Evolutionary conservation across 2,329 filamentous ascomycete genomes (phyloP), one percentile per base, ranked within the genome.

Genomic region (Colletotrichum noveboracense): DNA sequence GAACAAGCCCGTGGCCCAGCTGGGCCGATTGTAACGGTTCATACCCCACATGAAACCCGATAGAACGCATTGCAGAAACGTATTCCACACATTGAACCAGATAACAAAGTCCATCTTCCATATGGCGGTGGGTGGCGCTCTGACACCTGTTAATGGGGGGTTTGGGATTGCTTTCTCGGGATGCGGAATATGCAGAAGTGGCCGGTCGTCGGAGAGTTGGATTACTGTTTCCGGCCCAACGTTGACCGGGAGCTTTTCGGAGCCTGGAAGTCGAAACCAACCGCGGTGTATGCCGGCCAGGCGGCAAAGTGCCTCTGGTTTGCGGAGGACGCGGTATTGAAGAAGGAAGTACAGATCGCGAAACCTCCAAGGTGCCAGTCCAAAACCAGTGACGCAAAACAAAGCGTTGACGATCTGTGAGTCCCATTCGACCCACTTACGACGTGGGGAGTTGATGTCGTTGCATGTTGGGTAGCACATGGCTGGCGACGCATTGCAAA

Each of bases 381-480:
- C 95, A 78, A 97, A 96, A 2, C 93, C 95, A 2, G 95, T 96
- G 8, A 97, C 93, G 84, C 95, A 97, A 88, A 98, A 98, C 2
- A 98, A 90, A 0, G 90, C 94, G 80, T 96, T 97, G 26, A 96
- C 86, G 74, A 98, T 94, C 82, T 98, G 95, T 2, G 93, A 94
- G 82, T 96, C 94, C 80, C 92, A 93, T 84, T 98, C 95, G 78
- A 98, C 91, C 95, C 96, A 98, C 75, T 93, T 93, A 24, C 94
- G 89, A n/a, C 95, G 91, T 3, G 94, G 92, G 0, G 94, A 95
- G 80, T 95, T 87, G 81, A 95, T 93, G 78, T 94, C 88, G 81
- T 94, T 89, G 86, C 94, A 96, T 43, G 87, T 87, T 1, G 90
- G 93, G 79, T 88, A 82, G 86, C 95, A 95, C 94, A 95, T 95